Base-by-base conservation (phyloP, 257 asterid genomes). In the Rubia yunnanensis region DNA sequence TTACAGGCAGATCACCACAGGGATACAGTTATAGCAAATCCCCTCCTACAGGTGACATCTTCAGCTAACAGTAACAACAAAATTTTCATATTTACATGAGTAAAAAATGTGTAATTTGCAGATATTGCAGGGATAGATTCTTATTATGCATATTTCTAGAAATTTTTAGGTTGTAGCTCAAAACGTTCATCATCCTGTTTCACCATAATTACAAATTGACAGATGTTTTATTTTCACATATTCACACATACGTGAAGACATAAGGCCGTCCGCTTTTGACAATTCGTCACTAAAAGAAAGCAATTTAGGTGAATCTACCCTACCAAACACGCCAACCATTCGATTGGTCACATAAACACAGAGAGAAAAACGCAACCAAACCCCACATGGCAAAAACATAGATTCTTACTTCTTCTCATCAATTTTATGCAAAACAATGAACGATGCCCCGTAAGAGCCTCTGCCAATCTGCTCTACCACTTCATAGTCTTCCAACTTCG, bases 391-490 rank as follows among this genome's bases (percentile, higher is more conserved):
- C 65, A 59, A 11, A 8, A 58, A 57, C 58, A 18, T 32, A 77
- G 63, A 63, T 27, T 66, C 81, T 76, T 77, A 92, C 99, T 72
- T 91, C 60, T 72, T 87, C 23, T 83, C 80, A 74, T 87, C 97
- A 59, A 67, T 70, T 75, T 73, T 86, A 73, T 92, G 88, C 65
- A 86, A 84, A 73, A 86, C 96, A 58, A 89, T 89, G 82, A 83
- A 89, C 32, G 95, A 74, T 20, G 96, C 81, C 41, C 91, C 96
- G 72, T 81, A 87, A 78, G 92, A 78, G 66, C 98, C 94, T 66
- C 88, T 85, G 5, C 98, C 98, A 84, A 92, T 87, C 83, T 89
- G 97, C 80, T 89, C 94, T 18, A 87, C 54, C 1, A 85, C 84
- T 77, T 89, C 85, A 81, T 87, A 92, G 38, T 82, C 94, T 30